Evolutionary conservation across 805 yeast genomes (phyloP).

Genomic region (Ogataea sp.): DNA sequence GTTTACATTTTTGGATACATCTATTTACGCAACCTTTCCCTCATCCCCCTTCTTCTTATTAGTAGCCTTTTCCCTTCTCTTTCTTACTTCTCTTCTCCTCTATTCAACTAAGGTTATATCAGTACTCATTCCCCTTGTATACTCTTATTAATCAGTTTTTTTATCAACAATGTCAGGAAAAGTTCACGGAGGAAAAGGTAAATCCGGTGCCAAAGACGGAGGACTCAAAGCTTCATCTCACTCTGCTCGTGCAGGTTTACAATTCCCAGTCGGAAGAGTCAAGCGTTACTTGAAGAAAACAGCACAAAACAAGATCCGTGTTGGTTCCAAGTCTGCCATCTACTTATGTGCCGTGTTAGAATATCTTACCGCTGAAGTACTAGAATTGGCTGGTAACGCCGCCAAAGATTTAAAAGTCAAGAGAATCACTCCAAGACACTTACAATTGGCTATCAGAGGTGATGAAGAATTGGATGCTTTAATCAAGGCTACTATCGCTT

Average conservation of each 20-base stretch:
- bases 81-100: neutral
- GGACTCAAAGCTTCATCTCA: constrained; percentile 63
- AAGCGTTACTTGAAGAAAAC: constrained; percentile 90
- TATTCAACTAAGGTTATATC: too few relatives aligned
- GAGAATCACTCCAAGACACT: constrained; percentile 96
- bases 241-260: constrained; percentile 90
- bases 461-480: constrained; percentile 95
- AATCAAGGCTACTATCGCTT: constrained; percentile 92
- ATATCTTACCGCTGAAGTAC: constrained; percentile 92
- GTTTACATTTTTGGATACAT: neutral
- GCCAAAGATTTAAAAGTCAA: constrained; percentile 93
- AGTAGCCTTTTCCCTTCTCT: neutral
- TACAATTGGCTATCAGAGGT: constrained; percentile 95
- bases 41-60: neutral
- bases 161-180: constrained; percentile 74
- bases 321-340: constrained; percentile 74
- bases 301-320: constrained; percentile 71
- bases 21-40: neutral
- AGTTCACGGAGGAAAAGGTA: constrained; percentile 86
- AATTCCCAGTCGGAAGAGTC: constrained; percentile 98
- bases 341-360: constrained; percentile 94
- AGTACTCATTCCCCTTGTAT: too few relatives aligned
- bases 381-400: constrained; percentile 97
- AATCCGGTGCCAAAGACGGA: constrained; percentile 71
- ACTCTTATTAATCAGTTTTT: neutral